Base-by-base conservation (phyloP, 768 basidiomycete species). In the Amanita molliuscula region DNA sequence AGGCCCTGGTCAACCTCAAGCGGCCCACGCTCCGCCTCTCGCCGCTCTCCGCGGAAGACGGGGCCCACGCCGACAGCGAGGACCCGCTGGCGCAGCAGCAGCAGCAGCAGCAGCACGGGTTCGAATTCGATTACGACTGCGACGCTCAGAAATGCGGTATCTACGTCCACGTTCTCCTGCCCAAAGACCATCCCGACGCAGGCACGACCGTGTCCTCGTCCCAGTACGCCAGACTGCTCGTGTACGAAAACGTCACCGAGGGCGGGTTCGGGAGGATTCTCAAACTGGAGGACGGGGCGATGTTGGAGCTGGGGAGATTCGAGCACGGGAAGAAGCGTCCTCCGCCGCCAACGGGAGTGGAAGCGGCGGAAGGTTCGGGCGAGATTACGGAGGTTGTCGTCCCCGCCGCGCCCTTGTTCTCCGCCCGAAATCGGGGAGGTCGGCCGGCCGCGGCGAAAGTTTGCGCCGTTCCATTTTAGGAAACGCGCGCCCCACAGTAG, bases 1-100 rank as follows among this genome's bases (percentile, higher is more conserved):
- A 96, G 67, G 93, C 93, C 0, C 75, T 94, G 29, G 92, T 96
- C 55, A 97, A 96, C 61, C 80, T 96, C 57, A 95, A 94, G 62
- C 79, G 93, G 4, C 93, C 93, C 1, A 82, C 89, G 1, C 74
- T 97, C 29, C 78, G 84, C 10, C 77, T 94, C 3, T 82, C 81
- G 6, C 89, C 84, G 0, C 69, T 87, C 16, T 58, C 73, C 3
- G 59, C 75, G 2, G 69, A 72, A 31, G 76, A 80, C 23, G 74
- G 75, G 13, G 51, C 57, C 20, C 51, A 58, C n/a, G 44, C 54
- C 44, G 26, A 23, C 21, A 21, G 16, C 9, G 62, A 74, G 33
- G 55, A 63, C 16, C 72, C 78, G 52, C 70, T 71, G 16, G 74
- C 75, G 13, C 79, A 81, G 43, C 79, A n/a, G n/a, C n/a, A n/a